Base-by-base conservation (phyloP, 768 basidiomycete genomes). In the Russula abietina region DNA sequence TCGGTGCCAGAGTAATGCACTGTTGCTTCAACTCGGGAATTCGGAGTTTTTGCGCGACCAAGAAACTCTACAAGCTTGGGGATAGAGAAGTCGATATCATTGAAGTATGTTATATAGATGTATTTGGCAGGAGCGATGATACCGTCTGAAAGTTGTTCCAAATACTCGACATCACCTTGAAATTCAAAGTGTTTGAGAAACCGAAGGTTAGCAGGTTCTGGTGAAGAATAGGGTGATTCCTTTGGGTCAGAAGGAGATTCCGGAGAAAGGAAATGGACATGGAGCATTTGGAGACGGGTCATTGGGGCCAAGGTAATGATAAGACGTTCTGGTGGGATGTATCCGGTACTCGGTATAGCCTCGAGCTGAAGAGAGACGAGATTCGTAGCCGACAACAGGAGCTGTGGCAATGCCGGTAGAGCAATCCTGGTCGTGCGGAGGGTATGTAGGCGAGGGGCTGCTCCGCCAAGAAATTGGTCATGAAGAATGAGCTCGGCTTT, bases 301-400 rank as follows among this genome's bases (percentile, higher is more conserved):
- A 57, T 52, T 6, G 4, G 24, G 2, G 50, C 26, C 39, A 62
- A 38, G 41, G 43, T 45, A 24, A 2, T 6, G 9, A 52, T 17
- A 14, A 57, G 41, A 2, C 12, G 33, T 22, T 51, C 56, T n/a
- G 26, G 49, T 4, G 61, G 16, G 59, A 53, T 46, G 24, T 45
- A 46, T 26, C 41, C 41, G 11, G n/a, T 11, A 9, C 26, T 39
- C 19, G 55, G 61, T 51, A 62, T 8, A 0, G 39, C 10, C 22
- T 62, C 56, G 36, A 62, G 49, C 17, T 57, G 50, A 38, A 62
- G 50, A n/a, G 46, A 49, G 49, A 58, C 36, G 26, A 58, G 48
- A 19, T 50, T 49, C 24, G 19, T 11, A 16, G 49, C 51, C 19
- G 41, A 57, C 19, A 30, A 45, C 17, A 57, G 56, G 17, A 62